These are phyloP conservation scores for Paramecium primaurelia DNA, from an alignment of 73 alveolate species.

Conservation along the genomic window DNA sequence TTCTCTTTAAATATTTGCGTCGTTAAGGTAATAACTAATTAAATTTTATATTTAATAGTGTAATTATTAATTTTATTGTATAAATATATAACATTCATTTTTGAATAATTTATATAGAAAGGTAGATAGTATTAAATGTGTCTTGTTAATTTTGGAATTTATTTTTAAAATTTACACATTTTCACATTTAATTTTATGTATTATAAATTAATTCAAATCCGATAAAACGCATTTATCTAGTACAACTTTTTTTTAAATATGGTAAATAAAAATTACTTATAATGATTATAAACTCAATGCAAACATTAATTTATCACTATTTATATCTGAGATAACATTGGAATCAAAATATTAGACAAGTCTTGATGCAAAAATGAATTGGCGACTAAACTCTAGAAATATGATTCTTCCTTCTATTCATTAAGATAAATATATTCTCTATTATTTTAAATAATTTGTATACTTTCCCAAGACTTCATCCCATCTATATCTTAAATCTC, in stretches of 20 bases:
- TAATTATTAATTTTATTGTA: no score
- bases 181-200: background rate
- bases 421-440: background rate
- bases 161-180: no score
- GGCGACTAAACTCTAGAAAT: background rate
- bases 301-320: background rate
- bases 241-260: background rate
- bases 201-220: background rate
- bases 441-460: background rate
- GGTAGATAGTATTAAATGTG: background rate
- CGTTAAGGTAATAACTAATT: no score
- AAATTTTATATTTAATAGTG: no score
- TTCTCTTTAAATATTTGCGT: no score
- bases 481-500: constrained; percentile 24
- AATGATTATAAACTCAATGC: background rate
- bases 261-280: background rate
- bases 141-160: background rate
- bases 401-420: background rate
- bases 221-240: background rate
- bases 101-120: background rate
- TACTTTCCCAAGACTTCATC: constrained; percentile 40
- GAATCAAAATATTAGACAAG: background rate
- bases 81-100: no score
- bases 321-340: background rate
- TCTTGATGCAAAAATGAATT: background rate